These are phyloP conservation scores for Athelia sp. DNA, from an alignment of 1,284 basidiomycete species.

Conservation along the genomic window DNA sequence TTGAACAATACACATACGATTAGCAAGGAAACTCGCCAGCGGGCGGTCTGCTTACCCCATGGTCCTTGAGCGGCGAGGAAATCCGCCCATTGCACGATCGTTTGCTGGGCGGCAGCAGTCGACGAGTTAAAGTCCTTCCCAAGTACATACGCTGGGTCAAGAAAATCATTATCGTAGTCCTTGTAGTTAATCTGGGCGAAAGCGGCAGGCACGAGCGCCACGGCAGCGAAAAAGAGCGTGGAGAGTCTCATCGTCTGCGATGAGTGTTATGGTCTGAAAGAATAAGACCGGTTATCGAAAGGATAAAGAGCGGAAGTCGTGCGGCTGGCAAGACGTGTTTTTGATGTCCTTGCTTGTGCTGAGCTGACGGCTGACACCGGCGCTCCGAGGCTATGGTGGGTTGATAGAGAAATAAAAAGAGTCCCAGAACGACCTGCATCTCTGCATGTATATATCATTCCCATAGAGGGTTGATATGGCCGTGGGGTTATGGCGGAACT, in stretches of 20 bases:
- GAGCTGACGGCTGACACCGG: too few species aligned
- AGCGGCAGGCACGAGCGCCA: background rate
- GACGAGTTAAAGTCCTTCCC: constrained; percentile 30
- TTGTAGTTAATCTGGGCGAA: background rate
- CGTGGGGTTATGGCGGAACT: too few species aligned
- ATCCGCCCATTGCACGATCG: constrained; percentile 40
- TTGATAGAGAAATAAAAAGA: too few species aligned
- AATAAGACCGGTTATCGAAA: background rate
- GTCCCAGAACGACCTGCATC: too few species aligned
- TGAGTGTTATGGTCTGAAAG: too few species aligned
- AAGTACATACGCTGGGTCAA: constrained; percentile 45
- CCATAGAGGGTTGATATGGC: too few species aligned
- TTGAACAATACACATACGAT: background rate
- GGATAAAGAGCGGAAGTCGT: background rate
- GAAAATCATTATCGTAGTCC: constrained; percentile 48
- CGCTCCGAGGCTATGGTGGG: too few species aligned
- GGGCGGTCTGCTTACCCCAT: constrained; percentile 40
- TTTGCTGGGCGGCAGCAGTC: constrained; percentile 37
- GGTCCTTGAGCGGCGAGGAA: constrained; percentile 39
- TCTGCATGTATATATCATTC: too few species aligned
- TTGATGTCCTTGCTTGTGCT: too few species aligned
- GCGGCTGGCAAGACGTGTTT: background rate
- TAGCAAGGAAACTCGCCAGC: too few species aligned
- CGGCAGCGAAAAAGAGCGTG: constrained; percentile 1
- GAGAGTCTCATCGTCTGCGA: background rate